Evolutionary conservation across 441 rosid species (phyloP).

Genomic region (Populus hybrid): DNA sequence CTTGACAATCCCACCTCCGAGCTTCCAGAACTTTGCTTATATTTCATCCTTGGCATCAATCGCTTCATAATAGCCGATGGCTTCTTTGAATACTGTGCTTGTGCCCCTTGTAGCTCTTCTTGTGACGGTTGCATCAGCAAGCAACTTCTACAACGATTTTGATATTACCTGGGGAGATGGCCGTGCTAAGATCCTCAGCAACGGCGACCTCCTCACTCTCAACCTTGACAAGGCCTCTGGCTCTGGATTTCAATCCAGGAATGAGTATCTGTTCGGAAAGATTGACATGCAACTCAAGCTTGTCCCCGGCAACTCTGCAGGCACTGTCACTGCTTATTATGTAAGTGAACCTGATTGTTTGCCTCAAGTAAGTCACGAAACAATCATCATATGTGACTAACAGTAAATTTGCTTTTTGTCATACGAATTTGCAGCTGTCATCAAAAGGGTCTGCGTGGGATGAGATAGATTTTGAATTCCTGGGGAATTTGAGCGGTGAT

Average conservation of each 20-base stretch:
- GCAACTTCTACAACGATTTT: conserved; percentile 25
- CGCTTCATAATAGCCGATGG: background rate
- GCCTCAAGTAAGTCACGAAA: background rate
- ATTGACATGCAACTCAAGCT: conserved; percentile 59
- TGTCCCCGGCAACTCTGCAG: conserved; percentile 60
- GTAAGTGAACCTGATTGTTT: conserved; percentile 23
- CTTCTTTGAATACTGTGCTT: background rate
- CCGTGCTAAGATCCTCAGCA: no score
- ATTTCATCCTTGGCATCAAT: background rate
- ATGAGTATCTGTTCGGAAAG: conserved; percentile 10
- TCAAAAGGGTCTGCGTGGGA: conserved; percentile 59
- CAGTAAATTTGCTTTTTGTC: background rate
- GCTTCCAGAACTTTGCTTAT: background rate
- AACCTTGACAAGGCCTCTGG: no score
- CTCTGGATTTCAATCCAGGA: no score
- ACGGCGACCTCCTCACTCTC: no score
- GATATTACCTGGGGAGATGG: conserved; percentile 6
- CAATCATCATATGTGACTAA: background rate
- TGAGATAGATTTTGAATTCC: conserved; percentile 65
- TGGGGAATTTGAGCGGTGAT: conserved; percentile 23
- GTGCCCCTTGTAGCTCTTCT: background rate
- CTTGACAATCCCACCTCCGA: background rate
- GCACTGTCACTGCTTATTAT: conserved; percentile 60
- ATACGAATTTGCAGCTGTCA: conserved; percentile 31
- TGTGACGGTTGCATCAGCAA: conserved; percentile 6